Evolutionary conservation across 2,329 filamentous ascomycete genomes (phyloP).

Genomic region (Cladophialophora bantiana): DNA sequence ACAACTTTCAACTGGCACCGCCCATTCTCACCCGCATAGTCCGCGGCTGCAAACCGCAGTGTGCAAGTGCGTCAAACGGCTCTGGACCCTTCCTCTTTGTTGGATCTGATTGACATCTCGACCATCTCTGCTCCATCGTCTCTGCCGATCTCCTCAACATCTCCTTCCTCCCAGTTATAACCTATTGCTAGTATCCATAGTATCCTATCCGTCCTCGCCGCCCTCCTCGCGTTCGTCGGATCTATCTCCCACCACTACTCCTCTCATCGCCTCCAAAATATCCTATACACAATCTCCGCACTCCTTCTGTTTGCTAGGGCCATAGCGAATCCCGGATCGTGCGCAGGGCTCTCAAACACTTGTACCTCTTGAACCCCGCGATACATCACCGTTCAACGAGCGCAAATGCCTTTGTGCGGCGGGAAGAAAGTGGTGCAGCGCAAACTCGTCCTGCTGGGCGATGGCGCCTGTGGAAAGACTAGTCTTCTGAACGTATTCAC

Average conservation of each 20-base stretch:
- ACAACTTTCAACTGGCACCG: slow-evolving; percentile 1
- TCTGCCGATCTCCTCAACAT: slow-evolving; percentile 15
- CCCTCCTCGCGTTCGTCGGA: neutral
- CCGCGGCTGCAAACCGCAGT: neutral
- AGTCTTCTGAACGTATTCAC: slow-evolving; percentile 98
- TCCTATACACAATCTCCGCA: neutral
- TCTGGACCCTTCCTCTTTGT: slow-evolving; percentile 16
- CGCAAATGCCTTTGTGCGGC: slow-evolving; percentile 65
- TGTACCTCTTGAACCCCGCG: neutral
- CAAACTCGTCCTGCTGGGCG: slow-evolving; percentile 92
- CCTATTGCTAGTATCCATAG: slow-evolving; percentile 2
- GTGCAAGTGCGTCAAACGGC: slow-evolving; percentile 20
- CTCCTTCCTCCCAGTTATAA: slow-evolving; percentile 5
- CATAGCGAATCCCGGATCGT: neutral
- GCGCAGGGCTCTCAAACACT: slow-evolving; percentile 3
- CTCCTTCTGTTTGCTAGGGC: neutral
- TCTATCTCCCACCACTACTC: neutral
- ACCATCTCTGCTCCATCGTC: slow-evolving; percentile 15
- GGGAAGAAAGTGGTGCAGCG: slow-evolving; percentile 87
- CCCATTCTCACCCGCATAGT: neutral
- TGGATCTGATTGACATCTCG: slow-evolving; percentile 21
- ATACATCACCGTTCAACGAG: neutral
- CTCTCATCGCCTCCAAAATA: neutral
- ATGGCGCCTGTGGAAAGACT: slow-evolving; percentile 70
- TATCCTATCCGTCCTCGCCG: slow-evolving; percentile 8